phyloP scores from a whole-genome alignment of 352 stramenopile genomes.

The Pythium scleroteichum region DNA sequence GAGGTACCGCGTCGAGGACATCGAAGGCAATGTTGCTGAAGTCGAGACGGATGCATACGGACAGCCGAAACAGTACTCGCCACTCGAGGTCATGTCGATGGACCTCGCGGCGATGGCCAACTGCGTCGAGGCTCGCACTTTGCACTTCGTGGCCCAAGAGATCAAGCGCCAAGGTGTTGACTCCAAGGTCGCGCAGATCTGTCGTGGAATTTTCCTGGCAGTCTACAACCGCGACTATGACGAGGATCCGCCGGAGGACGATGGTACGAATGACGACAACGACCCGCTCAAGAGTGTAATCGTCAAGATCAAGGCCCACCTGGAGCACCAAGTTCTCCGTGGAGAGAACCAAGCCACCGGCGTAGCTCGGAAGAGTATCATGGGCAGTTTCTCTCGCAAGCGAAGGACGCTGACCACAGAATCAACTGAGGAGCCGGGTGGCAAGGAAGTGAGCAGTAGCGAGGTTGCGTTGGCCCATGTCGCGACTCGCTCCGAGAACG shows the following conservation, averaged over 20 bases:
- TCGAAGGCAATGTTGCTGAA: slow-evolving; percentile 56
- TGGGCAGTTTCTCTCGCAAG: not conserved
- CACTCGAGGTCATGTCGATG: slow-evolving; percentile 45
- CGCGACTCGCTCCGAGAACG: not conserved
- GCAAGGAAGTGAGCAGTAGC: not conserved
- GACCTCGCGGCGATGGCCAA: slow-evolving; percentile 58
- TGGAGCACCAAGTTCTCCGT: slow-evolving; percentile 30
- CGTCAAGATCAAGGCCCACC: slow-evolving; percentile 51
- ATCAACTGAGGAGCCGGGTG: not conserved
- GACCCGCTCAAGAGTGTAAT: slow-evolving; percentile 47
- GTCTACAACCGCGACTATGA: slow-evolving; percentile 60
- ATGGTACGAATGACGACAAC: slow-evolving; percentile 9
- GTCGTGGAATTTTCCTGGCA: slow-evolving; percentile 57
- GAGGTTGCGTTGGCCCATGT: not conserved
- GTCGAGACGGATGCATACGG: slow-evolving; percentile 71
- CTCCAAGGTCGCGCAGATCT: slow-evolving; percentile 39
- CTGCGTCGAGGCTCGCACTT: slow-evolving; percentile 32
- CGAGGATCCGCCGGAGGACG: slow-evolving; percentile 34
- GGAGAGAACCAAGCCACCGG: not conserved
- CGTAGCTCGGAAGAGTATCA: not conserved
- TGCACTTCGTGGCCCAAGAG: slow-evolving; percentile 36
- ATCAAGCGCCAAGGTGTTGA: slow-evolving; percentile 35
- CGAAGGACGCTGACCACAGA: not conserved
- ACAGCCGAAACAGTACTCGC: slow-evolving; percentile 46
- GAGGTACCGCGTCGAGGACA: slow-evolving; percentile 64